Base-by-base conservation (phyloP, 495 filamentous ascomycete genomes). In the Evansstolkia leycettana region DNA sequence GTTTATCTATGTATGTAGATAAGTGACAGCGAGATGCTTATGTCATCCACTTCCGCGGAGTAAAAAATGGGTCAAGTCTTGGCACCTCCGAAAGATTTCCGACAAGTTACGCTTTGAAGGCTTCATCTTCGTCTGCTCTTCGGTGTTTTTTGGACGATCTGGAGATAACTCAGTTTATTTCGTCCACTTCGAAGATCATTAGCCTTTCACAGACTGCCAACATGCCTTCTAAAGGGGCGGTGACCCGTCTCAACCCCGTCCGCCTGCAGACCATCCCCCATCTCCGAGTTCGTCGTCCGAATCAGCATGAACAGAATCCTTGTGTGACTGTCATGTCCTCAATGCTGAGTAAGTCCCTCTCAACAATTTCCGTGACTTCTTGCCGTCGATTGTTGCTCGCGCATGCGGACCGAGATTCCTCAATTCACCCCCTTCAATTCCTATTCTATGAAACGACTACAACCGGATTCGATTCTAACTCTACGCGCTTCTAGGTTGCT, bases 291-390 rank as follows among this genome's bases (percentile, higher is more conserved):
- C 80, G 81, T 46, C 72, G 78, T 38, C 84, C 90, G 29, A 87
- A 94, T 55, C 65, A 74, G 48, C 48, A 76, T 42, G 69, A 82
- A 42, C 59, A 66, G 42, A 92, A 90, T 50, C 79, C 87, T 17
- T 98, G 90, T 55, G 46, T 86, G 25, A 65, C 70, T 16, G 65
- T 93, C 35, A 94, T 98, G 90, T 76, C 78, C 16, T 78, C 81
- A n/a, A 78, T 98, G 30, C 69, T 98, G 39, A 77, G 87, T 94
- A 7, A 4, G 14, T 32, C 10, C 10, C 6, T 31, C 17, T 13
- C 13, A 11, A 8, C 10, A 1, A 9, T 27, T 10, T 33, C 17
- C 32, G 9, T 33, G 12, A 5, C 12, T 13, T 37, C 25, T 24
- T 1, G n/a, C n/a, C 11, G 31, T 37, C 34, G 29, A n/a, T n/a